A percentile compares a stretch with the other conserved stretches of the same genome.
These are phyloP conservation scores for Tubosaeta brunneosetosa DNA, from an alignment of 768 basidiomycete genomes.

Conservation along the genomic window DNA sequence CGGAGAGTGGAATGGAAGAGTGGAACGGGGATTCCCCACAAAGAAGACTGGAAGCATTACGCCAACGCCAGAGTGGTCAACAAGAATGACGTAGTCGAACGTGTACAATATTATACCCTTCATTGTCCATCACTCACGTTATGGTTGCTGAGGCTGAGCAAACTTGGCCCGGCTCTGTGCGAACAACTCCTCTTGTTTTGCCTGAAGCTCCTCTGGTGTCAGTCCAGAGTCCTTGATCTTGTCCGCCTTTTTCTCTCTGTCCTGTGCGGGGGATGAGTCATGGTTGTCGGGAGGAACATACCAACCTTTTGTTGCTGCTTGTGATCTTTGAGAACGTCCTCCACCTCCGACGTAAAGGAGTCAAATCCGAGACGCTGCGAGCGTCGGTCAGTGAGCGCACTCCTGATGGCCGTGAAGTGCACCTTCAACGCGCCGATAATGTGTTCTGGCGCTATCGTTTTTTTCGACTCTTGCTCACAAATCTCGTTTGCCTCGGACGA, in stretches of 20 bases:
- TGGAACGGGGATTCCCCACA: slow-evolving; percentile 76
- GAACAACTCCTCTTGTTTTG: slow-evolving; percentile 86
- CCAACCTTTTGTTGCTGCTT: slow-evolving; percentile 91
- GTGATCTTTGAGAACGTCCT: slow-evolving; percentile 92
- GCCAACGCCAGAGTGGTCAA: slow-evolving; percentile 34
- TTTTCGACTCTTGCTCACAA: slow-evolving; percentile 96
- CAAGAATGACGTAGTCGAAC: slow-evolving; percentile 31
- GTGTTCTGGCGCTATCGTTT: slow-evolving; percentile 98
- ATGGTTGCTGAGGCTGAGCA: slow-evolving; percentile 47
- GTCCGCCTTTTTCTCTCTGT: slow-evolving; percentile 88
- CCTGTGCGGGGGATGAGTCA: slow-evolving; percentile 39
- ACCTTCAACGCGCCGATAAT: slow-evolving; percentile 90
- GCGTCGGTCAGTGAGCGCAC: slow-evolving; percentile 7
- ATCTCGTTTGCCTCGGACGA: slow-evolving; percentile 98
- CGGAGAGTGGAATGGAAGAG: slow-evolving; percentile 27
- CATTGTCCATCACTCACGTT: slow-evolving; percentile 4
- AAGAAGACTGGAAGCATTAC: slow-evolving; percentile 51
- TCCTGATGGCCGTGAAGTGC: slow-evolving; percentile 13
- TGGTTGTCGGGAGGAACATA: neutral
- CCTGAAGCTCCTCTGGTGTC: slow-evolving; percentile 84
- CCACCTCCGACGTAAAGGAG: slow-evolving; percentile 82
- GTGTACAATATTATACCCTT: slow-evolving; percentile 19
- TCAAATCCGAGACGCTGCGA: slow-evolving; percentile 87
- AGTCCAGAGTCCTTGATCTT: slow-evolving; percentile 85
- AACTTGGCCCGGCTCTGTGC: slow-evolving; percentile 85